Evolutionary conservation across 31 red algal species (phyloP).

Genomic region (Porphyra umbilicalis): DNA sequence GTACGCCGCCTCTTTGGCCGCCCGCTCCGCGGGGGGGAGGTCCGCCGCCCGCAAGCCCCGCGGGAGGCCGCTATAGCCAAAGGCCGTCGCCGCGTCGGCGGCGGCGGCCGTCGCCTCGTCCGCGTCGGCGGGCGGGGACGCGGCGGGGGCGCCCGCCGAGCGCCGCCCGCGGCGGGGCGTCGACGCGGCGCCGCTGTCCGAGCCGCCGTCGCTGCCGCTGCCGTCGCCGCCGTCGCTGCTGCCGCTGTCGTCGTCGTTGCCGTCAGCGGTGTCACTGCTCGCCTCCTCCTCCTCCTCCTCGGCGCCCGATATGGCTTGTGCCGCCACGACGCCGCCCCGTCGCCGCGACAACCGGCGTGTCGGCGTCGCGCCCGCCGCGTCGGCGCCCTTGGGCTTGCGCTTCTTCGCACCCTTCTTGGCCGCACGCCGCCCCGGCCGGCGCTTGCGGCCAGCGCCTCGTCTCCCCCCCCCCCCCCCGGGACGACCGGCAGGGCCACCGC

Average conservation of each 20-base stretch:
- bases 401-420: background rate
- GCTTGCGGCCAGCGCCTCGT: background rate
- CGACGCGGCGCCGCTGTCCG: background rate
- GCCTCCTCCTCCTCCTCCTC: constrained; percentile 29
- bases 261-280: constrained; percentile 7
- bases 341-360: background rate
- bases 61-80: background rate
- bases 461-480: background rate
- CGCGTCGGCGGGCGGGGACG: background rate
- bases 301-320: too few relatives aligned
- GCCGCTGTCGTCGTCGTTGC: constrained; percentile 25
- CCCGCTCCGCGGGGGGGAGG: background rate
- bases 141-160: background rate
- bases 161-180: background rate
- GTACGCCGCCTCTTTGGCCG: background rate
- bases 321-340: background rate
- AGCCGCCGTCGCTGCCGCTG: constrained; percentile 24
- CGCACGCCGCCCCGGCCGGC: background rate
- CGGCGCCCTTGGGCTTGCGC: background rate
- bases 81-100: background rate
- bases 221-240: constrained; percentile 10
- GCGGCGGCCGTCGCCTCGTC: background rate
- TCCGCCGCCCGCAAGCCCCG: background rate
- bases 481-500: background rate
- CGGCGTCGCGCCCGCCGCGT: background rate